Conservation (phyloP, 805 yeast genomes). For the Cyberlindnera saturnus region DNA sequence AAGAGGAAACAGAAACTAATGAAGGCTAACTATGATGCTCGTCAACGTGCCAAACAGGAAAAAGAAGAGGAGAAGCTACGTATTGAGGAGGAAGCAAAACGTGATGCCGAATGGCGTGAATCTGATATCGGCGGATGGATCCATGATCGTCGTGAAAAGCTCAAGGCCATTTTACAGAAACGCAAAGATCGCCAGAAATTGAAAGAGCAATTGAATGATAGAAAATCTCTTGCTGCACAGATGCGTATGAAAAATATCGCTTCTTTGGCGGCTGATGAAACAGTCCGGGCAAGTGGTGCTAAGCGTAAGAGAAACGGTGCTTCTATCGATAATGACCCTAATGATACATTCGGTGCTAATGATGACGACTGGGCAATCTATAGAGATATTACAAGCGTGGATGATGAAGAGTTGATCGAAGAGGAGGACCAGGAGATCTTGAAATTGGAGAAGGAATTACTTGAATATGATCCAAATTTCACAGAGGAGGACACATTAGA, state of each 20-base stretch:
- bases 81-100: conserved; percentile 51
- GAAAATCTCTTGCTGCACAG: conserved; percentile 90
- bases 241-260: conserved; percentile 89
- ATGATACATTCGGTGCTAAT: conserved; percentile 89
- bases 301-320: conserved; percentile 49
- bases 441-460: conserved; percentile 65
- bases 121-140: conserved; percentile 78
- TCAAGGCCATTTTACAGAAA: conserved; percentile 51
- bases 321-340: conserved; percentile 77
- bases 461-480: conserved; percentile 81
- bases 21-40: conserved; percentile 85
- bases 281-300: conserved; percentile 27
- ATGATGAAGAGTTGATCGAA: conserved; percentile 76
- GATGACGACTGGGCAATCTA: conserved; percentile 95
- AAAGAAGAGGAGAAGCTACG: conserved; percentile 61
- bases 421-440: conserved; percentile 58
- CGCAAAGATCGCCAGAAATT: conserved; percentile 65
- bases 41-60: conserved; percentile 74
- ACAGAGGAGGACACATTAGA: conserved; percentile 81
- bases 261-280: conserved; percentile 70
- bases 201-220: conserved; percentile 72
- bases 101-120: conserved; percentile 74
- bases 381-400: conserved; percentile 69
- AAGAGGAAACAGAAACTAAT: conserved; percentile 77
- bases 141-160: conserved; percentile 53